These are phyloP conservation scores for Paramecium biaurelia DNA, from an alignment of 73 alveolate genomes.

Conservation along the genomic window DNA sequence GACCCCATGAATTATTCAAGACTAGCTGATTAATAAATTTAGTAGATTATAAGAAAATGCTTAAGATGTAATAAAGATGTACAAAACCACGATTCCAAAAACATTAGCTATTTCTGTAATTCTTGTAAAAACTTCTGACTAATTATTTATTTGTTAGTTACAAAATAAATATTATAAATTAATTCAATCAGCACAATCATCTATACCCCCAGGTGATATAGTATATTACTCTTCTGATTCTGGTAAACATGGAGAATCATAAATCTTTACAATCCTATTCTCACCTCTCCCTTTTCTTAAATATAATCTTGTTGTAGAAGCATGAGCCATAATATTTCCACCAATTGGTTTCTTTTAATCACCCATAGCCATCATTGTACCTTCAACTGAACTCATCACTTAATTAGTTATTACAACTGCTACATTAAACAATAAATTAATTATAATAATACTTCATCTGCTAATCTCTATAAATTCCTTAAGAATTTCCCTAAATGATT, in stretches of 20 bases:
- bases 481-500: slow-evolving; percentile 95
- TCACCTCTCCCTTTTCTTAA: slow-evolving; percentile 97
- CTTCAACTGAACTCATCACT: slow-evolving; percentile 97
- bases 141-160: neutral
- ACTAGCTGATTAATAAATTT: neutral
- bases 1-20: slow-evolving; percentile 54
- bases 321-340: slow-evolving; percentile 99
- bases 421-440: slow-evolving; percentile 71
- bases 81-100: slow-evolving; percentile 23
- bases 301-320: slow-evolving; percentile 94
- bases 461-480: slow-evolving; percentile 94
- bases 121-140: slow-evolving; percentile 19
- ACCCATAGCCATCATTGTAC: slow-evolving; percentile 92
- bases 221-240: slow-evolving; percentile 93
- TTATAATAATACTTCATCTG: slow-evolving; percentile 79
- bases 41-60: slow-evolving; percentile 36
- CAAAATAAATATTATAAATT: neutral
- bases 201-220: slow-evolving; percentile 89
- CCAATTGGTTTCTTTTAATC: slow-evolving; percentile 98
- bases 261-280: slow-evolving; percentile 93
- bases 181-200: slow-evolving; percentile 72
- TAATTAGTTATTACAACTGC: slow-evolving; percentile 98
- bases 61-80: slow-evolving; percentile 29
- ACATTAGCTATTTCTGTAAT: slow-evolving; percentile 12
- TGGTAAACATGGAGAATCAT: slow-evolving; percentile 98